A percentile compares a stretch with the other conserved stretches of the same genome.
Conservation (phyloP, 495 filamentous ascomycete species). For the Aspergillus affinis region DNA sequence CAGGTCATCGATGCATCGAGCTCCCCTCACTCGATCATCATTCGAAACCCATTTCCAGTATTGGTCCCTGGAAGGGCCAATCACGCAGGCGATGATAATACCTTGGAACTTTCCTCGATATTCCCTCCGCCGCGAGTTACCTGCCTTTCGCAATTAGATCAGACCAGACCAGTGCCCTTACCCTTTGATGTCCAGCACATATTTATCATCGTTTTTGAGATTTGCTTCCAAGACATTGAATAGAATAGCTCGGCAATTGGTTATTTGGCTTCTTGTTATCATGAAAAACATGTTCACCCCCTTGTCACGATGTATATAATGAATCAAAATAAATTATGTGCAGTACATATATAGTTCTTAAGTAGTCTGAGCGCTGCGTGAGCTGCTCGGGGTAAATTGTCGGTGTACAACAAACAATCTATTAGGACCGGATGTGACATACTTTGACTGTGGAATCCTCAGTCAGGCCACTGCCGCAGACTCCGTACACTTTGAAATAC, state of each 20-base stretch:
- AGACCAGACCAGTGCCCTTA: neutral
- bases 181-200: neutral
- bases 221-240: neutral
- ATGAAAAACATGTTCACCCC: constrained; percentile 7
- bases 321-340: constrained; percentile 9
- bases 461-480: neutral
- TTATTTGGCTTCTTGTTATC: neutral
- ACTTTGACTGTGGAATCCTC: too few relatives aligned
- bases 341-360: too few relatives aligned
- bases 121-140: neutral
- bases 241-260: neutral
- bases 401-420: neutral
- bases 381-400: neutral
- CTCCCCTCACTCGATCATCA: neutral
- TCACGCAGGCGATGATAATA: neutral
- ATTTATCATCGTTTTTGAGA: neutral
- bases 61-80: neutral
- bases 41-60: neutral
- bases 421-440: too few relatives aligned
- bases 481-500: neutral
- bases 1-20: neutral
- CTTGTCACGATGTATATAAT: constrained; percentile 20
- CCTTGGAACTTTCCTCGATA: neutral
- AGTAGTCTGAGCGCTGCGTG: neutral
- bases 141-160: neutral